Evolutionary conservation across 2,329 filamentous ascomycete genomes (phyloP).

Genomic region (Grosmannia penicillata): DNA sequence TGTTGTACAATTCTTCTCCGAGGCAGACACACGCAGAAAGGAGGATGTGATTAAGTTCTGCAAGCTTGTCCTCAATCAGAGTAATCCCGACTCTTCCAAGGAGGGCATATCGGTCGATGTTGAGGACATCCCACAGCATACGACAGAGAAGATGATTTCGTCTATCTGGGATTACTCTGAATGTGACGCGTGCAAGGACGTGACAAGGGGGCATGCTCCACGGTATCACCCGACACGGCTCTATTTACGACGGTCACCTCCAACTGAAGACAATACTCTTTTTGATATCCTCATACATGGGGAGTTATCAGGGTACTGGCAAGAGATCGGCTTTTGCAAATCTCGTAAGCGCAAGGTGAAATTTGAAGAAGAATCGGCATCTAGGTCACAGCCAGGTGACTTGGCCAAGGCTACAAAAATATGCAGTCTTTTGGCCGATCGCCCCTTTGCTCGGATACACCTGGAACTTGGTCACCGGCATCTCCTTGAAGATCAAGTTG

Average conservation of each 20-base stretch:
- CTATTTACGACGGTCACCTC: neutral
- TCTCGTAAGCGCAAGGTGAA: neutral
- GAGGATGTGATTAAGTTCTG: neutral
- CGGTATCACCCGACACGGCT: neutral
- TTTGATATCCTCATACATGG: neutral
- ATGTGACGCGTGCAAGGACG: neutral
- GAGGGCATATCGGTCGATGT: neutral
- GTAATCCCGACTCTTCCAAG: neutral
- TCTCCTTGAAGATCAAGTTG: neutral
- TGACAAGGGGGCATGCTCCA: neutral
- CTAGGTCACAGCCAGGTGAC: neutral
- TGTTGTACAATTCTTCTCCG: neutral
- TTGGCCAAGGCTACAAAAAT: neutral
- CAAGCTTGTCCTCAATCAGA: neutral
- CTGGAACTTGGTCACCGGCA: neutral
- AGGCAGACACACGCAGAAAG: neutral
- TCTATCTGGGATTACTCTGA: neutral
- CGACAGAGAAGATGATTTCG: neutral
- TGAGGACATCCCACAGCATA: neutral
- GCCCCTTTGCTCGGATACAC: neutral
- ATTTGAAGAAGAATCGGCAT: neutral
- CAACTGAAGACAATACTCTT: neutral
- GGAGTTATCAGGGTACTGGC: neutral
- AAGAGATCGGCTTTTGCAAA: neutral
- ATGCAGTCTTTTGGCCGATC: neutral